A percentile compares a stretch with the other conserved stretches of the same genome.
These are phyloP conservation scores for Coprinopsis strossmayeri DNA, from an alignment of 768 basidiomycete genomes.

Conservation along the genomic window DNA sequence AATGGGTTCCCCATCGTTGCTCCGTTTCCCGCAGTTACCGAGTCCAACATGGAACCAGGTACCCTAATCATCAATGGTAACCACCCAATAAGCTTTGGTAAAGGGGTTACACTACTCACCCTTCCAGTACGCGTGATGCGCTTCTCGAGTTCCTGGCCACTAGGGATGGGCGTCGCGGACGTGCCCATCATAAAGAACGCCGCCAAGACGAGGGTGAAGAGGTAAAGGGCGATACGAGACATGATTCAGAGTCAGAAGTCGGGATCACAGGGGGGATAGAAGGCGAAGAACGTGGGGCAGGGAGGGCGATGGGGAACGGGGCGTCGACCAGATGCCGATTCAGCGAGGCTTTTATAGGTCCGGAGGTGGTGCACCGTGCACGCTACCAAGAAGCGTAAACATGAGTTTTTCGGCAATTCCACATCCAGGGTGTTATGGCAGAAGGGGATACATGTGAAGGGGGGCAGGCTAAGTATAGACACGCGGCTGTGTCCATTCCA, in stretches of 20 bases:
- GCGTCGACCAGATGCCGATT: neutral
- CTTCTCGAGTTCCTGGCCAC: constrained; percentile 1
- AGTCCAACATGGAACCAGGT: constrained; percentile 59
- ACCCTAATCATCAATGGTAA: constrained; percentile 32
- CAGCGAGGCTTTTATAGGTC: neutral
- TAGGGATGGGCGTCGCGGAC: neutral
- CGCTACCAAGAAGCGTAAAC: constrained; percentile 6
- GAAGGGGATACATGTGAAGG: constrained; percentile 1
- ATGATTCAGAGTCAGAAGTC: neutral
- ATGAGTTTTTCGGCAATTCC: constrained; percentile 3
- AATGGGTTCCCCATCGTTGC: constrained; percentile 45
- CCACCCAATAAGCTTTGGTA: neutral
- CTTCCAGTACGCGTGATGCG: constrained; percentile 41
- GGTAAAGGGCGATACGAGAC: neutral
- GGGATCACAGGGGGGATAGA: neutral
- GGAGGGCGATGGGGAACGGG: neutral
- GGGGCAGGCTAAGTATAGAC: neutral
- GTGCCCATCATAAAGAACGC: neutral
- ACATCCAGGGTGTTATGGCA: neutral
- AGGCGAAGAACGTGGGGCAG: neutral
- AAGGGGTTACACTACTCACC: constrained; percentile 30
- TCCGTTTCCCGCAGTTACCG: constrained; percentile 58
- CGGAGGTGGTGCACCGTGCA: neutral
- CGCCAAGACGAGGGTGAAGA: neutral
- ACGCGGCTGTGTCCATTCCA: neutral